phyloP scores from a whole-genome alignment of 495 filamentous ascomycete species.

The Sordaria brevicollis region DNA sequence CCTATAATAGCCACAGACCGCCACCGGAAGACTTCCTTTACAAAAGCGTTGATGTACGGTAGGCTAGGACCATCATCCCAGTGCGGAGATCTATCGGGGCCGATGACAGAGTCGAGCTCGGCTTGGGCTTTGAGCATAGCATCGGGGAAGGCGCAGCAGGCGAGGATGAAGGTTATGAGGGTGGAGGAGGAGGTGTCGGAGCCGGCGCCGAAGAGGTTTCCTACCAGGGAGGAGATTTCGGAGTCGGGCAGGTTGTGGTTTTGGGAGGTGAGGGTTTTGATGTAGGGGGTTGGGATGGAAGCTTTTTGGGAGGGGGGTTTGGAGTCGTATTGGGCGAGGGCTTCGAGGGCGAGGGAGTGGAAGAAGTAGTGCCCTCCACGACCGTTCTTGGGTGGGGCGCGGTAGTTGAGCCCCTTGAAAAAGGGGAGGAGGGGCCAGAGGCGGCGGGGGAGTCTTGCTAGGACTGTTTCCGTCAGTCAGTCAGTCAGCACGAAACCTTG shows the following conservation, averaged over 20 bases:
- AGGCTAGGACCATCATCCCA: constrained; percentile 48
- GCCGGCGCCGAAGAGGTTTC: constrained; percentile 56
- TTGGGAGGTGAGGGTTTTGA: constrained; percentile 39
- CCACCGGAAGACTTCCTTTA: constrained; percentile 57
- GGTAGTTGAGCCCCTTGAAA: constrained; percentile 46
- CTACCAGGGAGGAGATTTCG: constrained; percentile 50
- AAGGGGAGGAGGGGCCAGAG: constrained; percentile 50
- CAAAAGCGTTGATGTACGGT: constrained; percentile 49
- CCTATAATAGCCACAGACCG: constrained; percentile 53
- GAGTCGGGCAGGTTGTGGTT: constrained; percentile 40
- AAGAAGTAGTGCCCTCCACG: constrained; percentile 41
- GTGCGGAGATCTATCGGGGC: constrained; percentile 39
- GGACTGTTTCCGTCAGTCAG: constrained; percentile 30
- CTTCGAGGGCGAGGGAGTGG: constrained; percentile 46
- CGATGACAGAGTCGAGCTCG: constrained; percentile 50
- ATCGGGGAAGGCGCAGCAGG: constrained; percentile 46
- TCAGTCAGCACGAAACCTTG: constrained; percentile 2
- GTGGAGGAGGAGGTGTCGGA: constrained; percentile 57
- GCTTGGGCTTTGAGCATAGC: constrained; percentile 28
- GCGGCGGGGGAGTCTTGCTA: constrained; percentile 46
- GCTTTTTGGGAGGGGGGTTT: constrained; percentile 29
- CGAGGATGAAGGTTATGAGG: constrained; percentile 51
- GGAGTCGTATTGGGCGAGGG: constrained; percentile 30
- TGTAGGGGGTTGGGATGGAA: constrained; percentile 39
- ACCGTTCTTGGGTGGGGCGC: constrained; percentile 25